phyloP scores from a whole-genome alignment of 2,329 filamentous ascomycete species.

The Lecanicillium sp. region DNA sequence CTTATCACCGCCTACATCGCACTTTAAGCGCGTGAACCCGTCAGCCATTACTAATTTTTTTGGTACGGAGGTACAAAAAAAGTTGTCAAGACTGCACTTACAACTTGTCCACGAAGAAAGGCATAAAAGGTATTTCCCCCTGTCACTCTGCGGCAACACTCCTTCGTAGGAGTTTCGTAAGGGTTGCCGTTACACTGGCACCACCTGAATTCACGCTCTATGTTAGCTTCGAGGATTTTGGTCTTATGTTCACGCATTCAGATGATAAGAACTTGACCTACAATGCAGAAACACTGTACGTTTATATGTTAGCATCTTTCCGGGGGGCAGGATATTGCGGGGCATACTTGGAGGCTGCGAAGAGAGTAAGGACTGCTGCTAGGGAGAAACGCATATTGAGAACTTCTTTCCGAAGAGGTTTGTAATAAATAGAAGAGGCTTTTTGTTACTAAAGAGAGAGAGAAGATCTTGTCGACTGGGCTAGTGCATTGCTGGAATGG shows the following conservation, averaged over 20 bases:
- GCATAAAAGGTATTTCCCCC: background rate
- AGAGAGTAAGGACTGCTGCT: background rate
- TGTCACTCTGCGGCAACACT: background rate
- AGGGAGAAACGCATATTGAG: background rate
- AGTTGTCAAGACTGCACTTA: background rate
- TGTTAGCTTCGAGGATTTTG: background rate
- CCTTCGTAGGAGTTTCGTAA: background rate
- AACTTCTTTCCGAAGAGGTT: background rate
- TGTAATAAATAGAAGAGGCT: background rate
- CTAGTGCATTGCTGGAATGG: background rate
- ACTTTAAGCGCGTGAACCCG: background rate
- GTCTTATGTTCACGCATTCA: background rate
- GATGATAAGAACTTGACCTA: background rate
- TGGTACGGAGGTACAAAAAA: background rate
- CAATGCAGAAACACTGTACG: background rate
- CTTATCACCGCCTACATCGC: background rate
- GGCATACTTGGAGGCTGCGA: too few relatives aligned
- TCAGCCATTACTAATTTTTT: background rate
- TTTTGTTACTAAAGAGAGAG: background rate
- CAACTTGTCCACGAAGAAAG: background rate
- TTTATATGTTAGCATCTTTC: background rate
- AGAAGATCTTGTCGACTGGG: background rate
- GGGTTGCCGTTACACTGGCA: background rate
- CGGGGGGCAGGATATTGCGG: background rate
- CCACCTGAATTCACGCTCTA: background rate